These are phyloP conservation scores for Vigna unguiculata DNA, from an alignment of 306 rosid genomes.

Conservation along the genomic window DNA sequence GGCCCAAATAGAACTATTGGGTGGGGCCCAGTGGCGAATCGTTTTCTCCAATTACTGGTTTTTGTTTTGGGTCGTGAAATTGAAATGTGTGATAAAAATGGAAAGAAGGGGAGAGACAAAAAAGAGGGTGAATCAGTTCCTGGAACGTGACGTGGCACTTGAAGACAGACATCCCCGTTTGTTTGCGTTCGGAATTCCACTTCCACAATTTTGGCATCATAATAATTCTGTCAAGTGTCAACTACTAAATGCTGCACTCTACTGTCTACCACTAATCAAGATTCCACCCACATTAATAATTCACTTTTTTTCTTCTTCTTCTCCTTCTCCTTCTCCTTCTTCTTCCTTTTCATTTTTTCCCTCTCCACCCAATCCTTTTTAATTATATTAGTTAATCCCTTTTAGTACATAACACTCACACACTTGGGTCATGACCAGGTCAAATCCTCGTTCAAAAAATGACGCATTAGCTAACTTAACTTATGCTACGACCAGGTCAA, in stretches of 20 bases:
- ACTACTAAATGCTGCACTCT: not conserved
- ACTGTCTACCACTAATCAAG: not conserved
- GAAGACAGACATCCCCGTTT: slow-evolving; percentile 31
- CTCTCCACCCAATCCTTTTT: too few species aligned
- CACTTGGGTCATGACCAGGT: too few species aligned
- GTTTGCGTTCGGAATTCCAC: slow-evolving; percentile 19
- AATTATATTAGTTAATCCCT: too few species aligned
- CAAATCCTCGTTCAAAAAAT: too few species aligned
- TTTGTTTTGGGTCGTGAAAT: not conserved
- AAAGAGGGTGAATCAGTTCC: not conserved
- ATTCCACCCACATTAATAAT: not conserved
- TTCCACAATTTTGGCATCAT: slow-evolving; percentile 21
- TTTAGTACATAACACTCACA: too few species aligned
- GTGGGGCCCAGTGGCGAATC: slow-evolving; percentile 56
- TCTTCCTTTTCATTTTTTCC: too few species aligned
- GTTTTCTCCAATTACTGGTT: not conserved
- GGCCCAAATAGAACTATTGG: slow-evolving; percentile 62
- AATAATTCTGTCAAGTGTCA: slow-evolving; percentile 31
- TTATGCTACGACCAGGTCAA: not conserved
- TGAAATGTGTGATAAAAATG: slow-evolving; percentile 19
- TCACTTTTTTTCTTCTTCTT: too few species aligned
- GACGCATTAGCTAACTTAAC: not conserved
- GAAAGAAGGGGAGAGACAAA: slow-evolving; percentile 24
- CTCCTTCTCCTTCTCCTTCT: too few species aligned
- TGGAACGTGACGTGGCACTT: slow-evolving; percentile 28